Evolutionary conservation across 306 rosid species (phyloP).

Genomic region (Trifolium fragiferum): DNA sequence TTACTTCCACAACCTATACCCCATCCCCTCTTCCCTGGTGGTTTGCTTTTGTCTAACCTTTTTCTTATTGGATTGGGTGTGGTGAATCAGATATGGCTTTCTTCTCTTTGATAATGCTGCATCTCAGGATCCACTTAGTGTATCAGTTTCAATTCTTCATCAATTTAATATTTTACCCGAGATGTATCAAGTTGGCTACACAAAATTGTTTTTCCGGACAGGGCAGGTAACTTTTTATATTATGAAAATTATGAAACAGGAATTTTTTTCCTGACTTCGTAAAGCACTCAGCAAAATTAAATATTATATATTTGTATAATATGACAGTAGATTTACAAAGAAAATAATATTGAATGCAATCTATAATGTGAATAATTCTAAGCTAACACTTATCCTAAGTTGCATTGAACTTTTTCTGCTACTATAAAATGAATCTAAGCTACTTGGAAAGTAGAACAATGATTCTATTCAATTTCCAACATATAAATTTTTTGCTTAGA

Average conservation of each 20-base stretch:
- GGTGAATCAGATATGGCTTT: constrained; percentile 81
- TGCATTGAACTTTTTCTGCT: no score
- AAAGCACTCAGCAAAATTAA: not conserved
- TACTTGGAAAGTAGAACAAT: not conserved
- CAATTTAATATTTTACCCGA: constrained; percentile 93
- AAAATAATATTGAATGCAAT: not conserved
- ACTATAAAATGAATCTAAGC: not conserved
- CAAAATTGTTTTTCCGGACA: constrained; percentile 92
- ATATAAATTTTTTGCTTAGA: not conserved
- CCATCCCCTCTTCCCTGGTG: not conserved
- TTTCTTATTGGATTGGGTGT: constrained; percentile 29
- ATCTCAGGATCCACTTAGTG: constrained; percentile 88
- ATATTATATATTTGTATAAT: not conserved
- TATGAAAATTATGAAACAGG: not conserved
- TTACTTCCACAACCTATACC: constrained; percentile 3
- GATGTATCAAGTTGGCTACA: constrained; percentile 98
- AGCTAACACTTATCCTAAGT: not conserved
- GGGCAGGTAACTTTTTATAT: constrained; percentile 74
- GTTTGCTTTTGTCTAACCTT: constrained; percentile 33
- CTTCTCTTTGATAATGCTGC: constrained; percentile 84
- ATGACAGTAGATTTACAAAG: not conserved
- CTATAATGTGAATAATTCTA: not conserved
- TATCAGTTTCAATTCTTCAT: constrained; percentile 94
- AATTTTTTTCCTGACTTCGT: not conserved
- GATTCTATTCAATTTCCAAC: constrained; percentile 1